Evolutionary conservation across 2,329 filamentous ascomycete species (phyloP).

Genomic region (Simplicillium aogashimaense): DNA sequence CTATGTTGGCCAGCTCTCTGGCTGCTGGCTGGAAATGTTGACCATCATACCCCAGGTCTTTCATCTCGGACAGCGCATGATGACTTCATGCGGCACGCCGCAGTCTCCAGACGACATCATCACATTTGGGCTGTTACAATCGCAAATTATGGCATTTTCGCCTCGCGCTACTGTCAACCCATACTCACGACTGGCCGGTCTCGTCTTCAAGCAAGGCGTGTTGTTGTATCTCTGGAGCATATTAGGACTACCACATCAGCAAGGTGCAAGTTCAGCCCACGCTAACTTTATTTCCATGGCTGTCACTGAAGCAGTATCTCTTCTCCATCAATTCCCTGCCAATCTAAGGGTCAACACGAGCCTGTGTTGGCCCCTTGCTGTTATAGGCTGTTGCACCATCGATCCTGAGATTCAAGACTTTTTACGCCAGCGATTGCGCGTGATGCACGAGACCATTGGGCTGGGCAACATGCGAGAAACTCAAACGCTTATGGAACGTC

Average conservation of each 20-base stretch:
- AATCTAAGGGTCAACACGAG: slow-evolving; percentile 26
- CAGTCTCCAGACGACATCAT: slow-evolving; percentile 30
- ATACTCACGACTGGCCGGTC: slow-evolving; percentile 27
- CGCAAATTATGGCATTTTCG: slow-evolving; percentile 28
- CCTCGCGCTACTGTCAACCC: slow-evolving; percentile 22
- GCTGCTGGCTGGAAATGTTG: slow-evolving; percentile 28
- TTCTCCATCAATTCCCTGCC: slow-evolving; percentile 20
- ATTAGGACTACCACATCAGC: slow-evolving; percentile 17
- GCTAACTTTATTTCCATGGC: slow-evolving; percentile 16
- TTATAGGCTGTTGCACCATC: slow-evolving; percentile 25
- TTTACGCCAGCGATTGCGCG: slow-evolving; percentile 20
- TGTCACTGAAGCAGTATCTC: slow-evolving; percentile 17
- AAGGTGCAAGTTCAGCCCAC: slow-evolving; percentile 11
- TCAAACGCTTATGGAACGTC: slow-evolving; percentile 26
- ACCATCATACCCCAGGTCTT: slow-evolving; percentile 28
- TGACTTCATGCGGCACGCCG: slow-evolving; percentile 14
- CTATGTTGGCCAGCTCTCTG: slow-evolving; percentile 26
- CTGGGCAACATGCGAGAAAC: slow-evolving; percentile 36
- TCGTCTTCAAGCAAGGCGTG: slow-evolving; percentile 33
- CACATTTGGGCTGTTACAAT: slow-evolving; percentile 30
- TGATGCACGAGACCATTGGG: slow-evolving; percentile 26
- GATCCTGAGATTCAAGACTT: slow-evolving; percentile 24
- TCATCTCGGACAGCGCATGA: slow-evolving; percentile 29
- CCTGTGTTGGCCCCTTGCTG: slow-evolving; percentile 27
- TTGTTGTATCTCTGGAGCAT: slow-evolving; percentile 30